phyloP scores from a whole-genome alignment of 2,329 filamentous ascomycete species.

The Cladosporium sp. region DNA sequence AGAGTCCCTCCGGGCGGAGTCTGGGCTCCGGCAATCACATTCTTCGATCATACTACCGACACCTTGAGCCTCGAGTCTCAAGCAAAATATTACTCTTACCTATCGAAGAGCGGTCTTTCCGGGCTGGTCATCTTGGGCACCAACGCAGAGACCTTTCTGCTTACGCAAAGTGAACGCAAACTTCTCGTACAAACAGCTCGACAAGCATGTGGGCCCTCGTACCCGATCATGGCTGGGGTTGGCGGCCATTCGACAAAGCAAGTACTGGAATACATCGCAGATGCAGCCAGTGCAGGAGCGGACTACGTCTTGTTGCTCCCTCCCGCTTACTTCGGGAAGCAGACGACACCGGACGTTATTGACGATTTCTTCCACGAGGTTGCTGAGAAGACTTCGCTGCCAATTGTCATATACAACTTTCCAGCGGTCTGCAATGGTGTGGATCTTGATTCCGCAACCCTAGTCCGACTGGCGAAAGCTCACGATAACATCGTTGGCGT shows the following conservation, averaged over 20 bases:
- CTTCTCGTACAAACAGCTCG: conserved; percentile 55
- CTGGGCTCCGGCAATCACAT: conserved; percentile 41
- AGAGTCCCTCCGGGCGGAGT: conserved; percentile 49
- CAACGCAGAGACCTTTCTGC: conserved; percentile 44
- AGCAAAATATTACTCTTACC: conserved; percentile 41
- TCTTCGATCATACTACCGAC: conserved; percentile 39
- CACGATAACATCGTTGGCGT: conserved; percentile 58
- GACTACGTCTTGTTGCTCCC: conserved; percentile 60
- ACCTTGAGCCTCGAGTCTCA: conserved; percentile 39
- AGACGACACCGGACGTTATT: conserved; percentile 54
- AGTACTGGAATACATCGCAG: conserved; percentile 55
- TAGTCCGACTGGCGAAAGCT: conserved; percentile 50
- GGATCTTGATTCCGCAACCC: conserved; percentile 62
- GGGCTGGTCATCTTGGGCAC: conserved; percentile 45
- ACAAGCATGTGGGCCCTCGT: conserved; percentile 48
- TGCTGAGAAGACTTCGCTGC: conserved; percentile 49
- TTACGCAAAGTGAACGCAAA: conserved; percentile 48
- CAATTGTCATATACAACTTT: conserved; percentile 65
- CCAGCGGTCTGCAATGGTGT: conserved; percentile 65
- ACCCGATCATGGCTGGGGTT: conserved; percentile 60
- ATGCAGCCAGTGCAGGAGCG: conserved; percentile 58
- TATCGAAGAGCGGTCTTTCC: conserved; percentile 37
- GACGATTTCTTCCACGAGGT: conserved; percentile 58
- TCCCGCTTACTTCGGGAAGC: conserved; percentile 62
- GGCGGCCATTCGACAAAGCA: conserved; percentile 62